Percentiles rank a stretch among this genome's conserved stretches.
Conservation (phyloP, 176 grass and related monocot species). For the Poa pratensis region DNA sequence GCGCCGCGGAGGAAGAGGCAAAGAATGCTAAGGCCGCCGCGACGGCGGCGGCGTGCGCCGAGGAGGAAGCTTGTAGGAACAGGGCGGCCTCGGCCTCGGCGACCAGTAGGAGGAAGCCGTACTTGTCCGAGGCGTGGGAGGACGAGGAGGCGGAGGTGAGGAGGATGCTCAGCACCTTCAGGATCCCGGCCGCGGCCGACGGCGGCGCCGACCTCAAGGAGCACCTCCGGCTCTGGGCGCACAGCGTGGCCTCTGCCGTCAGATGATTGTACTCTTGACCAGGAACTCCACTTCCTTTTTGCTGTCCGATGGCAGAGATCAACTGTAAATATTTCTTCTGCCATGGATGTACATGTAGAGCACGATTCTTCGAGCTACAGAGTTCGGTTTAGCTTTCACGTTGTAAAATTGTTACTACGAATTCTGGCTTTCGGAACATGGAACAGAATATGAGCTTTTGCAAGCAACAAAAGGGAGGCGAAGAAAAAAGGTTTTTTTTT, state of each 20-base stretch:
- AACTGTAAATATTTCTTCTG: constrained; percentile 47
- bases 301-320: background rate
- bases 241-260: constrained; percentile 83
- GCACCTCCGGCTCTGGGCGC: constrained; percentile 83
- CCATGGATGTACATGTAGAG: background rate
- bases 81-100: background rate
- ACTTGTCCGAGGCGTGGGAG: constrained; percentile 93
- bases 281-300: background rate
- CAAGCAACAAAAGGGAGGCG: background rate
- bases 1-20: constrained; percentile 29
- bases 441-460: background rate
- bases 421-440: background rate
- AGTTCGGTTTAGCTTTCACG: background rate
- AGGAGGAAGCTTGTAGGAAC: background rate
- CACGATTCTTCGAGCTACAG: background rate
- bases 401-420: background rate
- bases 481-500: too few species aligned
- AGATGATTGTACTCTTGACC: constrained; percentile 33
- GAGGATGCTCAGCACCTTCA: constrained; percentile 58
- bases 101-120: constrained; percentile 56
- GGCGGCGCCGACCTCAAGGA: constrained; percentile 68
- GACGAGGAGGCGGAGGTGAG: constrained; percentile 57
- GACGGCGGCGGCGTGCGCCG: constrained; percentile 11
- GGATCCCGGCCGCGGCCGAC: constrained; percentile 46
- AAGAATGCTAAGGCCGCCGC: background rate